These are phyloP conservation scores for Quercus ilex DNA, from an alignment of 306 rosid species.

Conservation along the genomic window DNA sequence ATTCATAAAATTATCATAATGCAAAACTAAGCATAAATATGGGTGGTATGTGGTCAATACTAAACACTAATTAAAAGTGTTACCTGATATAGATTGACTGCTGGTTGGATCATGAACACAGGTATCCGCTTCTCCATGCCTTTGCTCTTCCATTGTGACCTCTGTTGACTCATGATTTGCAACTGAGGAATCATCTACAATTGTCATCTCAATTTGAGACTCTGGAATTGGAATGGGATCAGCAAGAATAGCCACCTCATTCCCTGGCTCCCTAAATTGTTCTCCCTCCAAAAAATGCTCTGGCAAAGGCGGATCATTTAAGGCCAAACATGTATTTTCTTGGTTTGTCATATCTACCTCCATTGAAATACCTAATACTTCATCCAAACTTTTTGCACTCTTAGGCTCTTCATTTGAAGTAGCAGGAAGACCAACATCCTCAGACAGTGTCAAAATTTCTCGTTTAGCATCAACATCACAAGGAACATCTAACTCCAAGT, in stretches of 20 bases:
- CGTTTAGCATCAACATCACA: slow-evolving; percentile 23
- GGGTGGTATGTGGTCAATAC: not conserved
- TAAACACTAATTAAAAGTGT: not conserved
- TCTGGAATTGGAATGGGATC: slow-evolving; percentile 28
- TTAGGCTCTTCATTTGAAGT: slow-evolving; percentile 12
- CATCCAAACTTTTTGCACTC: slow-evolving; percentile 22
- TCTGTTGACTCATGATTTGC: slow-evolving; percentile 19
- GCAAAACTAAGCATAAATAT: not conserved
- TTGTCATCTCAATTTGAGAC: slow-evolving; percentile 18
- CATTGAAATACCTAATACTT: slow-evolving; percentile 17
- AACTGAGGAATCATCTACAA: slow-evolving; percentile 26
- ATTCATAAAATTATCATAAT: not conserved
- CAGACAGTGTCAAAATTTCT: slow-evolving; percentile 20
- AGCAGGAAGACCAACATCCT: slow-evolving; percentile 21
- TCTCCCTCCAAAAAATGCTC: slow-evolving; percentile 23
- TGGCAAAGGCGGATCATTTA: slow-evolving; percentile 12
- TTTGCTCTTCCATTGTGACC: slow-evolving; percentile 32
- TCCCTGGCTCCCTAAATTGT: slow-evolving; percentile 23
- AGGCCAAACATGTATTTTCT: slow-evolving; percentile 14
- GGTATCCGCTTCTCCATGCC: slow-evolving; percentile 25
- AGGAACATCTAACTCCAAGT: not conserved
- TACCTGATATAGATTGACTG: slow-evolving; percentile 46
- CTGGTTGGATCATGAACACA: slow-evolving; percentile 15
- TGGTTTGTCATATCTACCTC: slow-evolving; percentile 29
- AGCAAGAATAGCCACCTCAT: slow-evolving; percentile 24